phyloP scores from a whole-genome alignment of 2,329 filamentous ascomycete genomes.

The Thielaviopsis euricoi region DNA sequence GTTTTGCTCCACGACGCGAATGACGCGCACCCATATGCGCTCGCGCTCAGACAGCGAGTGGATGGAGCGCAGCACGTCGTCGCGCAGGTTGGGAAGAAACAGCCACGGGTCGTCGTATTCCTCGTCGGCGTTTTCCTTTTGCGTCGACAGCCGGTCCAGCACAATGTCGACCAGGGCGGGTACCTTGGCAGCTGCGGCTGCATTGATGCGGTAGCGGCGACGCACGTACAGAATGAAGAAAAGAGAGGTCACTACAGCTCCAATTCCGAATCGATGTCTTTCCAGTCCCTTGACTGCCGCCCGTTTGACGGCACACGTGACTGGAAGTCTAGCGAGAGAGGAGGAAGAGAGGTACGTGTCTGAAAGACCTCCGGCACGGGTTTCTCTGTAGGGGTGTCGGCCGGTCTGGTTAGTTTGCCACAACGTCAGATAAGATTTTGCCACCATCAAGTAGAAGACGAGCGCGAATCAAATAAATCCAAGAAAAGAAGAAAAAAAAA shows the following conservation, averaged over 20 bases:
- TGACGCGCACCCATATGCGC: conserved; percentile 69
- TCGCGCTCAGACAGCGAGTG: conserved; percentile 63
- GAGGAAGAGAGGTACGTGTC: conserved; percentile 55
- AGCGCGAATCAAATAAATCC: background rate
- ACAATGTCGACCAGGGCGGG: conserved; percentile 73
- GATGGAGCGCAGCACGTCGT: conserved; percentile 73
- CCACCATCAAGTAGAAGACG: conserved; percentile 11
- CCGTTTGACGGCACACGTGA: conserved; percentile 66
- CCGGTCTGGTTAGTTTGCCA: conserved; percentile 72
- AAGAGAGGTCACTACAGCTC: conserved; percentile 39
- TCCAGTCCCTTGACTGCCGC: conserved; percentile 66
- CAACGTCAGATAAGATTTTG: conserved; percentile 25
- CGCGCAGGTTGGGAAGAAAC: conserved; percentile 73
- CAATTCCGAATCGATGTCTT: conserved; percentile 76
- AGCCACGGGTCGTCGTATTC: conserved; percentile 60
- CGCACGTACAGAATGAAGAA: conserved; percentile 44
- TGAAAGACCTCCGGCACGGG: conserved; percentile 44
- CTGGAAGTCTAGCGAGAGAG: conserved; percentile 81
- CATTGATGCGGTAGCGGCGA: conserved; percentile 42
- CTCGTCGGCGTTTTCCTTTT: conserved; percentile 64
- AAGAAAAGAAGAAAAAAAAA: conserved; percentile 14
- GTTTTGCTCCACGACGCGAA: conserved; percentile 77
- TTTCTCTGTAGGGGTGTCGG: conserved; percentile 55
- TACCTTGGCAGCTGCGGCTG: conserved; percentile 53
- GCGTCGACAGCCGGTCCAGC: conserved; percentile 63